phyloP scores from a whole-genome alignment of 495 filamentous ascomycete species.

The Penicillium roqueforti region DNA sequence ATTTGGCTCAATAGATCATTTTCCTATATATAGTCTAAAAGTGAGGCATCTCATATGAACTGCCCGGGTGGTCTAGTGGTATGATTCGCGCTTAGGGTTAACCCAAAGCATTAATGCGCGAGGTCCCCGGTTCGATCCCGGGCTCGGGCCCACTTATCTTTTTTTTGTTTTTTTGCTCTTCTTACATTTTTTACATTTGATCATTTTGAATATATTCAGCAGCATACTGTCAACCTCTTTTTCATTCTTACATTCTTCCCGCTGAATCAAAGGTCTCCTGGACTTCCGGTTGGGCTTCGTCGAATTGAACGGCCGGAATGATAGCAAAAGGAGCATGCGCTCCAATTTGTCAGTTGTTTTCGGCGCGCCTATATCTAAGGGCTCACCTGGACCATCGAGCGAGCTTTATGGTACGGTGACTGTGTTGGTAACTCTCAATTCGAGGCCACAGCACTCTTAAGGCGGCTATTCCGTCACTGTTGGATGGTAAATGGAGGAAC shows the following conservation, averaged over 20 bases:
- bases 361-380: constrained; percentile 15
- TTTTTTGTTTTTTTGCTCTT: too few relatives aligned
- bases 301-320: constrained; percentile 30
- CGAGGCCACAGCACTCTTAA: constrained; percentile 6
- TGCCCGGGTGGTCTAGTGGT: too few relatives aligned
- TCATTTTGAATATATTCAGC: too few relatives aligned
- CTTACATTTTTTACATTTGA: too few relatives aligned
- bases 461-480: constrained; percentile 16
- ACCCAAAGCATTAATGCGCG: too few relatives aligned
- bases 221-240: too few relatives aligned
- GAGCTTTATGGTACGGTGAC: constrained; percentile 30
- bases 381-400: constrained; percentile 3
- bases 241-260: constrained; percentile 25
- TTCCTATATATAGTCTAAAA: too few relatives aligned
- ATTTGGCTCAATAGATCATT: too few relatives aligned
- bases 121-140: too few relatives aligned
- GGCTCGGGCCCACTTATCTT: too few relatives aligned
- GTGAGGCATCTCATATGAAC: too few relatives aligned
- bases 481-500: constrained; percentile 20
- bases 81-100: too few relatives aligned
- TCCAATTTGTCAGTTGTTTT: constrained; percentile 21
- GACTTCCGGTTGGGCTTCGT: constrained; percentile 24
- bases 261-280: constrained; percentile 17
- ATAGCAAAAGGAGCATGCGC: constrained; percentile 9
- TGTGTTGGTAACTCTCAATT: constrained; percentile 26